Evolutionary conservation across 1,284 basidiomycete species (phyloP).

Genomic region (Takashimella tepidaria): DNA sequence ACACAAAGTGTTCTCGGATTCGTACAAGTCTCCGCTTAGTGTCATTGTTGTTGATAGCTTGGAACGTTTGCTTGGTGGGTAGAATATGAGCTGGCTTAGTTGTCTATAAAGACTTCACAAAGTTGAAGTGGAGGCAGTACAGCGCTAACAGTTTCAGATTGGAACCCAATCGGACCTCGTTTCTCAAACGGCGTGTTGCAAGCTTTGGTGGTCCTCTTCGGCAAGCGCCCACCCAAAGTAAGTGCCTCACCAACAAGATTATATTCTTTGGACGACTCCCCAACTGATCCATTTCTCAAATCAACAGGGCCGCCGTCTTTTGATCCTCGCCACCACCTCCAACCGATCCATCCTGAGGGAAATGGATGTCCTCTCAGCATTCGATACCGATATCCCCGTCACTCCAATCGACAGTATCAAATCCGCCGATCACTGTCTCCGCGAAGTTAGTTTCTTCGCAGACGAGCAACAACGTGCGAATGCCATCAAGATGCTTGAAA

Average conservation of each 20-base stretch:
- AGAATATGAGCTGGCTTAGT: not conserved
- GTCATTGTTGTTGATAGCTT: slow-evolving; percentile 95
- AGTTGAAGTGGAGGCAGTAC: not conserved
- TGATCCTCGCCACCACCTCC: slow-evolving; percentile 90
- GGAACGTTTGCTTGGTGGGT: slow-evolving; percentile 77
- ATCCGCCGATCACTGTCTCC: slow-evolving; percentile 70
- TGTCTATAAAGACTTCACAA: too few species aligned
- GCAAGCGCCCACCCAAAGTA: slow-evolving; percentile 87
- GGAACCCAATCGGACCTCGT: slow-evolving; percentile 94
- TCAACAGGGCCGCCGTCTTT: slow-evolving; percentile 80
- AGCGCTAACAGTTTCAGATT: slow-evolving; percentile 57
- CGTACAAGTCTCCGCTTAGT: slow-evolving; percentile 94
- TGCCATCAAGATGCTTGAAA: slow-evolving; percentile 55
- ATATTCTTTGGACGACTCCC: too few species aligned
- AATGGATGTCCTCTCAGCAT: slow-evolving; percentile 80
- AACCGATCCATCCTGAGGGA: slow-evolving; percentile 81
- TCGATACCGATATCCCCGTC: slow-evolving; percentile 83
- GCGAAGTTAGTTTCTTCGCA: slow-evolving; percentile 77
- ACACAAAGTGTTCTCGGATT: slow-evolving; percentile 90
- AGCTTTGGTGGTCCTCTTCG: slow-evolving; percentile 81
- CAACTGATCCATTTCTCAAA: too few species aligned
- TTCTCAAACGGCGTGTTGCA: slow-evolving; percentile 96
- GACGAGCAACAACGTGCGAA: slow-evolving; percentile 61
- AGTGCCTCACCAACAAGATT: too few species aligned
- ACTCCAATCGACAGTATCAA: slow-evolving; percentile 71